phyloP scores from a whole-genome alignment of 805 yeast genomes.

The Yarrowia osloensis region DNA sequence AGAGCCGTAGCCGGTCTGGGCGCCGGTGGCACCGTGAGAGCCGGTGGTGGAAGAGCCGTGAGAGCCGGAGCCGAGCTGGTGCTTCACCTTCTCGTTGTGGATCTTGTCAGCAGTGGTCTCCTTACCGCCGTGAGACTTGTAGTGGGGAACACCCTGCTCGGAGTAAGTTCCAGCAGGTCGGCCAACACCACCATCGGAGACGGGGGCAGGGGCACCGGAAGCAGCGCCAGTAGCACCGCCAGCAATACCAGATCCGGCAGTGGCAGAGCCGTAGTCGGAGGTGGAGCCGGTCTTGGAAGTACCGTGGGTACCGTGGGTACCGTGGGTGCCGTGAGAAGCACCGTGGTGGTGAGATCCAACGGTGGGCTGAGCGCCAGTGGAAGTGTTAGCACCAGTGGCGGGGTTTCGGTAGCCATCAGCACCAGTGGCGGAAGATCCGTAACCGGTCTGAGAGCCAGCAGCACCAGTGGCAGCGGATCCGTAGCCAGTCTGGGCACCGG shows the following conservation, averaged over 20 bases:
- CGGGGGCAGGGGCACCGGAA: constrained; percentile 7
- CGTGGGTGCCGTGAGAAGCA: constrained; percentile 8
- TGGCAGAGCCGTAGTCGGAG: not conserved
- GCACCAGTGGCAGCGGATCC: not conserved
- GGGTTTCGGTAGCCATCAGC: not conserved
- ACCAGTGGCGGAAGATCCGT: not conserved
- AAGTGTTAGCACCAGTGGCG: not conserved
- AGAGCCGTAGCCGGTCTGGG: constrained; percentile 4
- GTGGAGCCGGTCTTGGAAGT: constrained; percentile 6
- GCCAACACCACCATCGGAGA: not conserved
- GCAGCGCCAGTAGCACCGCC: not conserved
- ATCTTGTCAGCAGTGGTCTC: constrained; percentile 7
- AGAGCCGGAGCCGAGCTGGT: not conserved
- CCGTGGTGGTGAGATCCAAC: not conserved
- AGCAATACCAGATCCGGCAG: not conserved
- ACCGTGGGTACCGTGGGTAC: constrained; percentile 1
- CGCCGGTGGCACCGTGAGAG: not conserved
- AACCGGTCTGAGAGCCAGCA: not conserved
- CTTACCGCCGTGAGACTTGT: constrained; percentile 20
- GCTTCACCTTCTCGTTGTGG: constrained; percentile 21
- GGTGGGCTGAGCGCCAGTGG: not conserved
- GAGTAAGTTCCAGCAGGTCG: constrained; percentile 22
- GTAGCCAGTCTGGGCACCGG: not conserved
- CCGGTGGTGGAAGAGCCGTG: constrained; percentile 14
- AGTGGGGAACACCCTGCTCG: constrained; percentile 22